Evolutionary conservation across 768 basidiomycete genomes (phyloP), one percentile per base, ranked within the genome.

Genomic region (Suillus fuscotomentosus): DNA sequence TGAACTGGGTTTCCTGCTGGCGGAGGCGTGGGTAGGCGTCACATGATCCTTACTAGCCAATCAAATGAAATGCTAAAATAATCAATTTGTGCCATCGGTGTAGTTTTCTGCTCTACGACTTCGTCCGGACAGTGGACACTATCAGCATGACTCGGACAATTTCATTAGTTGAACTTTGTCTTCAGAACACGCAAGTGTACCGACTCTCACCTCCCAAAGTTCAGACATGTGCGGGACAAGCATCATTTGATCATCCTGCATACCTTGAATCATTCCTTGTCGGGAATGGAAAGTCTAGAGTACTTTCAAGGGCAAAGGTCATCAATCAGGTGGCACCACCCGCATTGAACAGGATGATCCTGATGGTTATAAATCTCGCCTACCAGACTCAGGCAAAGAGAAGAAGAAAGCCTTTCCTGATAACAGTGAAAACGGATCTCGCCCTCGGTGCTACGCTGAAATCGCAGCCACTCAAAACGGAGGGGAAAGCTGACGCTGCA

Each of bases 181-280:
- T 31, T 31, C 31, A 31, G 31, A 31, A 31, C 31, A 31, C 31
- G 31, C 31, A 31, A 31, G 31, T 31, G 31, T 6, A 6, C 31
- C 5, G 31, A 6, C 31, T 31, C 31, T 4, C 6, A 31, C 69
- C 74, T 20, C 39, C 62, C 7, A 65, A 47, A 11, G 41, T 36
- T 45, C 27, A 36, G n/a, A n/a, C 15, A 10, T 14, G 11, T 31
- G 34, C 9, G 31, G 45, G 15, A 10, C n/a, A 39, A 61, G 34
- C 17, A 54, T 11, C 20, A 36, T 54, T 13, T n/a, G 22, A 48
- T 48, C 34, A 36, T n/a, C 56, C 41, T 36, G 69, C 69, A 13
- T 92, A 90, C 70, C 68, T 93, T 34, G 91, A 90, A 10, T 88
- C 87, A 60, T 80, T 92, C 59, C 66, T 91, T 9, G 82, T 92